Evolutionary conservation across 768 basidiomycete species (phyloP), one percentile per base, ranked within the genome.

Genomic region (Flagelloscypha sp.): DNA sequence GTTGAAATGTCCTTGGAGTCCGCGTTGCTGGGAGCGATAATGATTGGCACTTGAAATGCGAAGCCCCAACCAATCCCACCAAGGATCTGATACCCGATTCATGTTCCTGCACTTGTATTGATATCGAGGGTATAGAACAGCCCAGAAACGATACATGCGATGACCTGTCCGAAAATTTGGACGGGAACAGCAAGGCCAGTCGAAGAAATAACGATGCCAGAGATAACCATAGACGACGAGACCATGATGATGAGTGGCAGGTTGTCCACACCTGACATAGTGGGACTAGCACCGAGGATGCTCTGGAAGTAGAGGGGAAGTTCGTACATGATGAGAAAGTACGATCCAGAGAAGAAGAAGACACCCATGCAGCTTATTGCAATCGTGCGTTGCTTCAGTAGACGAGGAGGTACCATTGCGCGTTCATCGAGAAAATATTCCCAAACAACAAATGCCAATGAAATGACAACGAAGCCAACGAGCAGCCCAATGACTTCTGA

Each of bases 401-500:
- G 9, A 9, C 15, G 9, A 27, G 13, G 25, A 9, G 25, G 25
- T 9, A 27, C 25, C 25, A 27, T 27, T 9, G 25, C 25, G 13
- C 15, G 9, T 9, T 27, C 25, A 27, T 13, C 25, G 9, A 27
- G 13, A 15, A 9, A 27, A 9, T 27, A 9, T 13, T 27, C 25
- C 25, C 25, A 27, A 15, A 15, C 25, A 9, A 27, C 25, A 15
- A 27, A 27, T 9, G 25, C 15, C 9, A 27, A 9, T 9, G 9
- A 9, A 15, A 27, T 27, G 25, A 27, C 25, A 15, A 27, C 25
- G 9, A 27, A 27, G 13, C 15, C 9, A 7, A 33, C 23, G 12
- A 34, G 30, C 9, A 46, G 38, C 12, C 38, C 33, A 19, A 50
- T 41, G 42, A 63, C 65, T 5, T 48, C 44, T 5, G 45, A 55